Evolutionary conservation across 2,329 filamentous ascomycete genomes (phyloP), one percentile per base, ranked within the genome.

Genomic region (Ophiostoma montium): DNA sequence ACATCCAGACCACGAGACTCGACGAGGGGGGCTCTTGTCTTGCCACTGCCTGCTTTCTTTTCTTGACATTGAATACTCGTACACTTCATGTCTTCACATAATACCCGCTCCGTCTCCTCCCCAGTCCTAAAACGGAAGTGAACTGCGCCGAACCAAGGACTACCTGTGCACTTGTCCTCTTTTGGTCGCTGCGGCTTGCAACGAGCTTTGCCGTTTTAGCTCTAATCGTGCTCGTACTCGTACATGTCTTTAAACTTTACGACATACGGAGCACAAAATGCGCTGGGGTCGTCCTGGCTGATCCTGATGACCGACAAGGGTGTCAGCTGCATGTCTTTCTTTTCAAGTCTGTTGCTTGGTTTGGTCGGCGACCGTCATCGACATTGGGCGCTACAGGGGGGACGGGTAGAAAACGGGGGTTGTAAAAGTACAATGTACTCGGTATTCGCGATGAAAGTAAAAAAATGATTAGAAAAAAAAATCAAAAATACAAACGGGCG

Each of bases 111-210:
- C 3, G 18, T n/a, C n/a, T 27, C 8, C 23, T 27, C 23, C 8
- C 23, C 23, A n/a, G 11, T 16, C 42, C n/a, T 2, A 44, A 32
- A 44, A 2, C 19, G 42, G 42, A 44, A 44, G 16, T 19, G 42
- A 44, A 44, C 42, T 44, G 42, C 42, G 42, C 42, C 42, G 32
- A 30, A 44, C 42, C 42, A 44, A 44, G 23, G 42, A 32, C 30
- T 44, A 13, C 8, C 8, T 6, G 27, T 10, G 12, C 42, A 23
- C 42, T 44, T 44, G 42, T 32, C 42, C 30, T 33, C 11, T 44
- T 44, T 12, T 19, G 42, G 27, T 5, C 8, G 23, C 8, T 27
- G 23, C 23, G 23, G 23, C 23, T 27, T 44, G 30, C 42, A 2
- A 15, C 4, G 27, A 44, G 27, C 42, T 23, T 44, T 44, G n/a